Evolutionary conservation across 2,329 filamentous ascomycete species (phyloP).

Genomic region (Thermothelomyces thermophilus): DNA sequence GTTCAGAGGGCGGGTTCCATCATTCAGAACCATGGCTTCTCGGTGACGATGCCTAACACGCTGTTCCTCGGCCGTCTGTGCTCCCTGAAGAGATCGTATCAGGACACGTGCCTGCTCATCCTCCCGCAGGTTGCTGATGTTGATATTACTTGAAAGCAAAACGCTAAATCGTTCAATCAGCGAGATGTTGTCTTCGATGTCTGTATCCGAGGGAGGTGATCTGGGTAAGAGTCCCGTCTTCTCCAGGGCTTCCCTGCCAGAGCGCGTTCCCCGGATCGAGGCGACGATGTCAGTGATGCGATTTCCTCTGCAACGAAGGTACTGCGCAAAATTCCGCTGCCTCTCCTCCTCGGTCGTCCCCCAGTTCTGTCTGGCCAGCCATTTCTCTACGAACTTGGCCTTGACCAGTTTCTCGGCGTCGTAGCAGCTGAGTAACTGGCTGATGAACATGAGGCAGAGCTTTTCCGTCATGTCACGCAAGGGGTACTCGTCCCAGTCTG

Average conservation of each 20-base stretch:
- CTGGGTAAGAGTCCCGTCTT: conserved; percentile 41
- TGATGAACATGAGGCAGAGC: conserved; percentile 51
- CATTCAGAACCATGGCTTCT: conserved; percentile 86
- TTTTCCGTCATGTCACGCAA: conserved; percentile 57
- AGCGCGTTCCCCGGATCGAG: conserved; percentile 41
- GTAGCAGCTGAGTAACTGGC: conserved; percentile 54
- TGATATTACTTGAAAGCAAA: conserved; percentile 32
- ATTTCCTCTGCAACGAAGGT: conserved; percentile 46
- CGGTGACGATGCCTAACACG: conserved; percentile 67
- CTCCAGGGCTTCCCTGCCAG: conserved; percentile 46
- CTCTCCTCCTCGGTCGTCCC: conserved; percentile 49
- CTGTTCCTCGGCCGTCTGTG: conserved; percentile 58
- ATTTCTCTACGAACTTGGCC: conserved; percentile 62
- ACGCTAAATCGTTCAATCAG: conserved; percentile 30
- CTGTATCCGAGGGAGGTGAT: conserved; percentile 27
- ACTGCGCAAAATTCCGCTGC: conserved; percentile 46
- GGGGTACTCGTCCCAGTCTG: conserved; percentile 56
- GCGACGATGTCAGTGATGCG: conserved; percentile 47
- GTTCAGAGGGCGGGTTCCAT: conserved; percentile 68
- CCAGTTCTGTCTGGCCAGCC: conserved; percentile 69
- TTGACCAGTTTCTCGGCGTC: conserved; percentile 51
- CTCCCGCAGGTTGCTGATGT: conserved; percentile 28
- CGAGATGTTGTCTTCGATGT: conserved; percentile 23
- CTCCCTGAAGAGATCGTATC: conserved; percentile 36
- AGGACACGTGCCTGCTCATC: conserved; percentile 28